A percentile compares a stretch with the other conserved stretches of the same genome.
phyloP scores from a whole-genome alignment of 192 early-diverging fungal species.

The Podila epicladia region DNA sequence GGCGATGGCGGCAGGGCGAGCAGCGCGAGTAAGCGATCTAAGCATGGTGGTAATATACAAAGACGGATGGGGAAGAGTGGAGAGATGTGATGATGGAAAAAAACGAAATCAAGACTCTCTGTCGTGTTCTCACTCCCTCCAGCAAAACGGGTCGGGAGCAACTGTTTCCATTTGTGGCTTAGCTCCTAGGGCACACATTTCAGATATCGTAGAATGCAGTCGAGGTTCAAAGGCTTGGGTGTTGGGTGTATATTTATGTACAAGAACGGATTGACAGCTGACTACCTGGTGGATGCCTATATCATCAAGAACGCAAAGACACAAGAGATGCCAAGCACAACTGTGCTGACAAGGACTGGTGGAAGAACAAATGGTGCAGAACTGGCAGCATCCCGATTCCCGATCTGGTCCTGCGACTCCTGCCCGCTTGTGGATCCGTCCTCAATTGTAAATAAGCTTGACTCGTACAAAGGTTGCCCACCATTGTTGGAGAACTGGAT shows the following conservation, averaged over 20 bases:
- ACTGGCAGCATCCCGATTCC: background rate
- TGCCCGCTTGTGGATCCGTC: background rate
- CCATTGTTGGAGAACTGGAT: slow-evolving; percentile 30
- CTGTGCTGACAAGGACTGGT: slow-evolving; percentile 17
- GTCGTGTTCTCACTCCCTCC: background rate
- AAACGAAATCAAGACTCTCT: slow-evolving; percentile 4
- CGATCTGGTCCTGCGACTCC: background rate
- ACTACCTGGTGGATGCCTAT: background rate
- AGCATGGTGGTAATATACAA: slow-evolving; percentile 54
- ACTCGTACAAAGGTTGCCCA: slow-evolving; percentile 15
- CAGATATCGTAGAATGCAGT: too few species aligned
- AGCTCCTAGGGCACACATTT: too few species aligned
- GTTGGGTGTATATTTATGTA: too few species aligned
- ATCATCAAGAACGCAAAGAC: slow-evolving; percentile 34
- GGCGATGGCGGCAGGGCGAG: slow-evolving; percentile 55
- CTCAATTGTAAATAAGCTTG: slow-evolving; percentile 21
- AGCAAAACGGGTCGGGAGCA: too few species aligned
- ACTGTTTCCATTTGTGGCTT: too few species aligned
- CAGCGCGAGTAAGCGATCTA: slow-evolving; percentile 61
- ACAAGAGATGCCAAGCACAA: slow-evolving; percentile 21
- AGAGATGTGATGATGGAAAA: slow-evolving; percentile 10
- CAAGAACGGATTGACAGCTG: too few species aligned
- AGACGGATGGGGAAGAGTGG: slow-evolving; percentile 16
- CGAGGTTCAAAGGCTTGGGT: too few species aligned
- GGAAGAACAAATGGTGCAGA: slow-evolving; percentile 31